Base-by-base conservation (phyloP, 495 filamentous ascomycete species). In the Penicillium bovifimosum region DNA sequence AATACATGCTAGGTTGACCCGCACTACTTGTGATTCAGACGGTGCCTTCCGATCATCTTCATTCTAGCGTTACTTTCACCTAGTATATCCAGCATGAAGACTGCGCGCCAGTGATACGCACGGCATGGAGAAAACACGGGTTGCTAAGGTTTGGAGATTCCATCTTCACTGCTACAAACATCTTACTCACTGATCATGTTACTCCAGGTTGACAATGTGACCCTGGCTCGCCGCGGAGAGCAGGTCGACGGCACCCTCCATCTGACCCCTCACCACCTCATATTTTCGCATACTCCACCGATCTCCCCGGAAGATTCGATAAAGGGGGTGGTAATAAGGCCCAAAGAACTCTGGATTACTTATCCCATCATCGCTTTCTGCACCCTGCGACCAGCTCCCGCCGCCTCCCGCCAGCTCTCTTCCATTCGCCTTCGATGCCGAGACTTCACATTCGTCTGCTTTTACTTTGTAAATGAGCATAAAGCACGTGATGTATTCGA, bases 371-470 rank as follows among this genome's bases (percentile, higher is more conserved):
- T 97, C 62, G 77, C 82, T 9, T 81, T 81, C 55, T 91, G 87
- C 62, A 82, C 79, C 16, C 77, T 89, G 39, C 78, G 86, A 43
- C 83, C 88, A 48, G 80, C 81, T 50, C 85, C 88, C 32, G 81
- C 85, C 9, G 77, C 74, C 8, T 87, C 88, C 49, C 81, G 84
- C 50, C 78, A 86, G 24, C 80, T 80, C 26, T 91, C 93, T 7
- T 88, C 89, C 4, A 88, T 99, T 66, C 85, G 93, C 36, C 68
- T 99, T 31, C 86, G 88, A 36, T 89, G 91, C 66, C 85, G 92
- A 45, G 93, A 99, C 72, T 96, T 97, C 60, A 89, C 77, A 35
- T 96, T 92, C 64, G 81, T 95, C 41, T 89, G 88, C 58, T 90
- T 99, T 73, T 91, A 91, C 74, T 93, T 97, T 65, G 52, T 68